Evolutionary conservation across 2,329 filamentous ascomycete genomes (phyloP).

Genomic region (Pezicula neosporulosa): DNA sequence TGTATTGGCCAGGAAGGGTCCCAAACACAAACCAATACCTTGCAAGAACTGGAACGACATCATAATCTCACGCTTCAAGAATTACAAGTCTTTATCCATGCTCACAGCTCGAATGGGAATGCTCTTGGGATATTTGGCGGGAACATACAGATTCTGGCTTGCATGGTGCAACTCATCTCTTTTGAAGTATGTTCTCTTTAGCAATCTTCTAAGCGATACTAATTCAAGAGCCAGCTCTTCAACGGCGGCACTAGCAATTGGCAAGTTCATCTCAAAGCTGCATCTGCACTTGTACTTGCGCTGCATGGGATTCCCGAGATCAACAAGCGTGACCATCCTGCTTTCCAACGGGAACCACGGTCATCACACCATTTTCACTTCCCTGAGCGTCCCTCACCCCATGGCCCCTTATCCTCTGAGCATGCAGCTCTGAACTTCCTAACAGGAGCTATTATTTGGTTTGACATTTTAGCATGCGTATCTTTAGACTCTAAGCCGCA

Average conservation of each 20-base stretch:
- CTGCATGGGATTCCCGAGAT: slow-evolving; percentile 14
- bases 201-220: background rate
- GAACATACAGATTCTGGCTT: slow-evolving; percentile 43
- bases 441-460: slow-evolving; percentile 42
- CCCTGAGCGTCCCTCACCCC: slow-evolving; percentile 15
- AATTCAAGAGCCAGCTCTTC: slow-evolving; percentile 8
- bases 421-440: slow-evolving; percentile 48
- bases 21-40: background rate
- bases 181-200: slow-evolving; percentile 3
- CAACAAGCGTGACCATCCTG: background rate
- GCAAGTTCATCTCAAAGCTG: slow-evolving; percentile 47
- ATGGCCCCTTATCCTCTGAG: slow-evolving; percentile 33
- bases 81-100: background rate
- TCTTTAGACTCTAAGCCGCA: slow-evolving; percentile 28
- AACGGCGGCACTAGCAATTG: slow-evolving; percentile 44
- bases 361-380: too few species aligned
- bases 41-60: background rate
- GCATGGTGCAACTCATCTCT: slow-evolving; percentile 5
- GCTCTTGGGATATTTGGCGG: slow-evolving; percentile 48
- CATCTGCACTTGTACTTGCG: slow-evolving; percentile 45
- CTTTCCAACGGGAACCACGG: background rate
- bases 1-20: slow-evolving; percentile 19
- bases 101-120: slow-evolving; percentile 32
- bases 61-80: slow-evolving; percentile 4
- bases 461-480: slow-evolving; percentile 46